Evolutionary conservation across 202 grass and related monocot species (phyloP), one percentile per base, ranked within the genome.

Genomic region (Cymbopogon flexuosus): DNA sequence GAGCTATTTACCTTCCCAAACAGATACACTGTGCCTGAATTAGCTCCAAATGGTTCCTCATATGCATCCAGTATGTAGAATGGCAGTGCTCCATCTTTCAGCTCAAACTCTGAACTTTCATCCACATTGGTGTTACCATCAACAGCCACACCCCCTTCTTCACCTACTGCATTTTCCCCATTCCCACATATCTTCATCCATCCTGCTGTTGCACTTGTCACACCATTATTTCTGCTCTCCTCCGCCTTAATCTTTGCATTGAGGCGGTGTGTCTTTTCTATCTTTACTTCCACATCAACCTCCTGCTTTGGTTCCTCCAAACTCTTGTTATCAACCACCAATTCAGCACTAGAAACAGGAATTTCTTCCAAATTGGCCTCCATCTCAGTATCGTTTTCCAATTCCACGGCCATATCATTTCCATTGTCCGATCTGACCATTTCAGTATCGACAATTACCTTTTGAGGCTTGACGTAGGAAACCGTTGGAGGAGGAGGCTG

Each of bases 51-150:
- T 73, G 90, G 72, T 77, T 96, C 92, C 75, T 99, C 96, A 2
- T 99, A 93, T 65, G 92, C 96, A 90, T 99, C 96, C 42, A 99
- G 42, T 80, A 99, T 90, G 58, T 96, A 99, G 85, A 99, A 99
- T 27, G 96, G 88, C 40, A 99, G 87, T 4, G 73, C 70, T 70
- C 88, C 90, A 73, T 99, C 90, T 64, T 91, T 87, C 12, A 96
- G 54, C 64, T 88, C 88, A 83, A 96, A 93, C 68, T 93, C 88
- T 52, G 90, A 89, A 54, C 72, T 91, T 72, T 99, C 92, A 70
- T 93, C 89, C 15, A 77, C 83, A 34, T 81, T 23, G 4, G 42
- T 3, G 14, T 62, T 91, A 52, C 62, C 46, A 21, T 90, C 70
- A 89, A 71, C 75, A 56, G 86, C 6, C 74, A 76, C 31, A 33